These are phyloP conservation scores for Puccinia horiana DNA, from an alignment of 1,284 basidiomycete species.

Conservation along the genomic window DNA sequence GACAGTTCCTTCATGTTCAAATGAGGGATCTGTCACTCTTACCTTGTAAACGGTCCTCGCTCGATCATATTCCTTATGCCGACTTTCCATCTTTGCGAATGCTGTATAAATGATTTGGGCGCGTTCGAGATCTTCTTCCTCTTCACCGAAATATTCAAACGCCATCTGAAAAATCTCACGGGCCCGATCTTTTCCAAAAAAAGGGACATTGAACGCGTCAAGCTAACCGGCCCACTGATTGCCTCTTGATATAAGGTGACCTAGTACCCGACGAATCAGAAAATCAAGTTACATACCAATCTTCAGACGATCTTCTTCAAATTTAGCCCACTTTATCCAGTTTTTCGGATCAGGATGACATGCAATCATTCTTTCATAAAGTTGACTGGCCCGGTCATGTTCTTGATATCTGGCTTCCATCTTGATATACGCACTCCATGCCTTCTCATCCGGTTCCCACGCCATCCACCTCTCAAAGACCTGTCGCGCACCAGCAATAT, in stretches of 20 bases:
- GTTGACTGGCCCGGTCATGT: constrained; percentile 81
- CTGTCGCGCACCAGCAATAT: constrained; percentile 90
- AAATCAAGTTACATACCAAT: constrained; percentile 57
- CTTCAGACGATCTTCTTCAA: constrained; percentile 85
- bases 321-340: constrained; percentile 96
- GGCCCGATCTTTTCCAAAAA: constrained; percentile 69
- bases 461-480: constrained; percentile 99
- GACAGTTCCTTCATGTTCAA: constrained; percentile 27
- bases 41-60: constrained; percentile 96
- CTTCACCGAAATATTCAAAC: constrained; percentile 94
- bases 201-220: not conserved
- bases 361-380: constrained; percentile 93
- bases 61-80: constrained; percentile 92
- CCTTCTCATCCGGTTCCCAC: constrained; percentile 99
- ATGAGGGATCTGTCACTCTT: not conserved
- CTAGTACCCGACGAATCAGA: not conserved
- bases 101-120: constrained; percentile 93
- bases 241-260: not conserved
- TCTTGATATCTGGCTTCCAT: constrained; percentile 92
- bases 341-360: constrained; percentile 89
- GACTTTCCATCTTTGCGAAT: constrained; percentile 97
- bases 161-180: constrained; percentile 96
- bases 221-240: not conserved
- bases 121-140: constrained; percentile 94
- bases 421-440: constrained; percentile 98